Conservation (phyloP, 176 grass and related monocot genomes). For the Musa beccarii region DNA sequence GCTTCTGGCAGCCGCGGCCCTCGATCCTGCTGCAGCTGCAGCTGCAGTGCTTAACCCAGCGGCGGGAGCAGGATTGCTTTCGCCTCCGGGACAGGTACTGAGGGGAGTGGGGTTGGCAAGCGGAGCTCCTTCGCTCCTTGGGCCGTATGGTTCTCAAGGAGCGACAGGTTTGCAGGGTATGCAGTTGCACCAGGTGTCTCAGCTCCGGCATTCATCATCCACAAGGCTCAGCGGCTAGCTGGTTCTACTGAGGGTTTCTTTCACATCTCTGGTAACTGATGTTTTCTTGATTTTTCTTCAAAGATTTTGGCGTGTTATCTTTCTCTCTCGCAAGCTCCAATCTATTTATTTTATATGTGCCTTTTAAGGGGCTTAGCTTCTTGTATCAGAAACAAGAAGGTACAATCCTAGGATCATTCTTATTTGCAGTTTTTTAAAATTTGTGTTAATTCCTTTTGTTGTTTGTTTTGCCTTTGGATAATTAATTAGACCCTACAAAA, state of each 20-base stretch:
- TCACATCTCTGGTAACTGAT: neutral
- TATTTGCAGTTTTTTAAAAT: too few relatives aligned
- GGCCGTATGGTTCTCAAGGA: constrained; percentile 5
- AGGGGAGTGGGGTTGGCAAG: neutral
- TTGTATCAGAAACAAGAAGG: too few relatives aligned
- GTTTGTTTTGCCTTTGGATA: too few relatives aligned
- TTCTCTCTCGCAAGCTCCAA: too few relatives aligned
- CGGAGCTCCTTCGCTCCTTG: constrained; percentile 2
- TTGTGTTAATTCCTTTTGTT: too few relatives aligned
- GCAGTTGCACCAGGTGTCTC: neutral
- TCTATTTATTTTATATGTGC: too few relatives aligned
- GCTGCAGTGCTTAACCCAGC: neutral
- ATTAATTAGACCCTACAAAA: too few relatives aligned
- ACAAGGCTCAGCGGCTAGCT: neutral
- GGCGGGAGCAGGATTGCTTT: constrained; percentile 4
- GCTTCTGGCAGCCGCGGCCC: constrained; percentile 33
- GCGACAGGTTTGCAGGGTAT: constrained; percentile 1
- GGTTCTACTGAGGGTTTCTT: constrained; percentile 12
- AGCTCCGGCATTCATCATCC: constrained; percentile 2
- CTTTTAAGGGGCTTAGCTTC: too few relatives aligned
- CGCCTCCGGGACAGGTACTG: constrained; percentile 1
- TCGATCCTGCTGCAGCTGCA: constrained; percentile 24
- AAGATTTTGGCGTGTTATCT: too few relatives aligned
- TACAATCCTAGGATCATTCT: too few relatives aligned
- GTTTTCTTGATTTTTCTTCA: too few relatives aligned